These are phyloP conservation scores for Cutaneotrichosporon sp. DNA, from an alignment of 1,284 basidiomycete species.

Conservation along the genomic window DNA sequence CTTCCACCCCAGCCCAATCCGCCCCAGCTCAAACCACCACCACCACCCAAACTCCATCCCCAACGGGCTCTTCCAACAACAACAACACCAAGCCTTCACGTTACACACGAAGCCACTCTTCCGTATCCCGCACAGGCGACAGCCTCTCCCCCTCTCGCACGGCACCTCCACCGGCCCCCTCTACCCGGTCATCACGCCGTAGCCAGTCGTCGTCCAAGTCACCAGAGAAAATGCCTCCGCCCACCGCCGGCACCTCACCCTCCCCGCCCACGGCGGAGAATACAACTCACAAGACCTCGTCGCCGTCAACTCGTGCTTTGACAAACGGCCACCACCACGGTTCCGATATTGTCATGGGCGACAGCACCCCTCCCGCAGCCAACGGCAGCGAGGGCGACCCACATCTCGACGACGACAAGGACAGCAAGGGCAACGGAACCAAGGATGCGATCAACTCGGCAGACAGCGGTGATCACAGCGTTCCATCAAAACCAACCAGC, in stretches of 20 bases:
- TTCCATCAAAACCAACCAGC: slow-evolving; percentile 1
- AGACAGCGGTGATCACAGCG: not conserved
- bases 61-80: not conserved
- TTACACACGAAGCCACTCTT: slow-evolving; percentile 15
- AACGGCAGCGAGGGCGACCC: slow-evolving; percentile 8
- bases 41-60: slow-evolving; percentile 7
- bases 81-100: slow-evolving; percentile 2
- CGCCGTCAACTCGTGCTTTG: not conserved
- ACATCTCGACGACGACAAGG: not conserved
- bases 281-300: slow-evolving; percentile 2
- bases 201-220: slow-evolving; percentile 22
- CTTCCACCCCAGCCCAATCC: slow-evolving; percentile 3
- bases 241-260: not conserved
- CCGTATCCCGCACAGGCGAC: slow-evolving; percentile 3
- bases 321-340: slow-evolving; percentile 5
- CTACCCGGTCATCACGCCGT: slow-evolving; percentile 17
- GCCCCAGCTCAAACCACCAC: slow-evolving; percentile 1
- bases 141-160: slow-evolving; percentile 23
- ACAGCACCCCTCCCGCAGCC: not conserved
- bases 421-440: not conserved
- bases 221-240: slow-evolving; percentile 23
- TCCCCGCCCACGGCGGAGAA: not conserved
- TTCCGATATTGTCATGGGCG: not conserved
- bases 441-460: not conserved
- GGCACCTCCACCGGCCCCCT: slow-evolving; percentile 5